Base-by-base conservation (phyloP, 164 flowering plant species). In the Amborella trichopoda region DNA sequence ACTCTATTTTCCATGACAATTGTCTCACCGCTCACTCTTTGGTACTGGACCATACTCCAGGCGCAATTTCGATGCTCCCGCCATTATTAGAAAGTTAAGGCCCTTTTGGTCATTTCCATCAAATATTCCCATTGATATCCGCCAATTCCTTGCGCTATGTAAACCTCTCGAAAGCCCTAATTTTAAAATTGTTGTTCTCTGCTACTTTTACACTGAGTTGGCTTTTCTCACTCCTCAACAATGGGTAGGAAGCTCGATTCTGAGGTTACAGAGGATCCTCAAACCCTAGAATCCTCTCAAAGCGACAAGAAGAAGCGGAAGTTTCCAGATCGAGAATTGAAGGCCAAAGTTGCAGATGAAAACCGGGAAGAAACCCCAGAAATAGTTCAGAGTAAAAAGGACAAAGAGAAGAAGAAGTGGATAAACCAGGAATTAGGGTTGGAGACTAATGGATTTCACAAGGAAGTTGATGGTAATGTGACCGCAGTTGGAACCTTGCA, bases 211-310 rank as follows among this genome's bases (percentile, higher is more conserved):
- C 37, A 13, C n/a, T n/a, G n/a, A n/a, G n/a, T n/a, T n/a, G n/a
- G n/a, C n/a, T 43, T 28, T 38, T 44, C 23, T 41, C n/a, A 13
- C 25, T 5, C 12, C 21, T 33, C 53, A 48, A 52, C 37, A 20
- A 66, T 66, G 70, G 67, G 57, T 0, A 23, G 56, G 39, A 54
- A 51, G 23, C 25, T 58, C 47, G 38, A 54, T 27, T 52, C 1
- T 12, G 6, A 63, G 14, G 33, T 20, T 22, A 25, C 21, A 23
- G 33, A 40, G 47, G 62, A 60, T 21, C 41, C 55, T 50, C 58
- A 49, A 39, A 50, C 55, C 52, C 52, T 49, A 36, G 58, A 27
- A 26, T 12, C 27, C 34, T 36, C 9, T 16, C 19, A 11, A 12
- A 23, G 28, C 14, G 14, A 19, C 9, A 21, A 20, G 43, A 49